phyloP scores from a whole-genome alignment of 108 stramenopile genomes.

The Licmophora abbreviata region DNA sequence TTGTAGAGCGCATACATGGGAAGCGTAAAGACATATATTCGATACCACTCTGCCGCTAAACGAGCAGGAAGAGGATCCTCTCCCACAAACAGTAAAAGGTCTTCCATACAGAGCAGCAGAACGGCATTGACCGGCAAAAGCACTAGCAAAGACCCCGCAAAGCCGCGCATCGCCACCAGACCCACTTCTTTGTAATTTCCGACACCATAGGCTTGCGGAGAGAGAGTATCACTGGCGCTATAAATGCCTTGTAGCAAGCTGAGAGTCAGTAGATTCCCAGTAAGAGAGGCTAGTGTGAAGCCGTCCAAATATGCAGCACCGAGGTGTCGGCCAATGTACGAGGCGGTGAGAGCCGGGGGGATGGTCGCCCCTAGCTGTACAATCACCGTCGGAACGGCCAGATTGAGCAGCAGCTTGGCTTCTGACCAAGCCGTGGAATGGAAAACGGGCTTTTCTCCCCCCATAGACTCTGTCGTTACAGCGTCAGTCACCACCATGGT shows the following conservation, averaged over 20 bases:
- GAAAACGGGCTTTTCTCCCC: no score
- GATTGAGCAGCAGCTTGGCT: conserved; percentile 16
- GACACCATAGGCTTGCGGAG: conserved; percentile 37
- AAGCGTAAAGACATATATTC: conserved; percentile 18
- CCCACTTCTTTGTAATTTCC: conserved; percentile 31
- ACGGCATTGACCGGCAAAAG: conserved; percentile 22
- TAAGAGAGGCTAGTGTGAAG: conserved; percentile 31
- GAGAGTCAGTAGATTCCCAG: conserved; percentile 21
- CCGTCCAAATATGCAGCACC: conserved; percentile 22
- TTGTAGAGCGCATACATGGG: conserved; percentile 30
- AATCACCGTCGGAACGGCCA: conserved; percentile 23
- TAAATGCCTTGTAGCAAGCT: conserved; percentile 20
- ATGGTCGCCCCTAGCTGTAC: conserved; percentile 14
- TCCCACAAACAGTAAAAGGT: conserved; percentile 9
- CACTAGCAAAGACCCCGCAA: conserved; percentile 12
- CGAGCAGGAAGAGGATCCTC: conserved; percentile 18
- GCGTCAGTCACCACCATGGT: no score
- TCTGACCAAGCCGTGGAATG: conserved; percentile 7
- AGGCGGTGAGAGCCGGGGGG: conserved; percentile 14
- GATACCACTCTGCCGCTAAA: conserved; percentile 21
- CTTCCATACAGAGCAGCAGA: conserved; percentile 11
- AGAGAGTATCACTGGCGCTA: conserved; percentile 28
- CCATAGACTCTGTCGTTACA: no score
- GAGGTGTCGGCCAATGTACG: conserved; percentile 24
- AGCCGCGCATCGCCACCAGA: conserved; percentile 32